Evolutionary conservation across 257 asterid species (phyloP).

Genomic region (Nicotiana obtusifolia): DNA sequence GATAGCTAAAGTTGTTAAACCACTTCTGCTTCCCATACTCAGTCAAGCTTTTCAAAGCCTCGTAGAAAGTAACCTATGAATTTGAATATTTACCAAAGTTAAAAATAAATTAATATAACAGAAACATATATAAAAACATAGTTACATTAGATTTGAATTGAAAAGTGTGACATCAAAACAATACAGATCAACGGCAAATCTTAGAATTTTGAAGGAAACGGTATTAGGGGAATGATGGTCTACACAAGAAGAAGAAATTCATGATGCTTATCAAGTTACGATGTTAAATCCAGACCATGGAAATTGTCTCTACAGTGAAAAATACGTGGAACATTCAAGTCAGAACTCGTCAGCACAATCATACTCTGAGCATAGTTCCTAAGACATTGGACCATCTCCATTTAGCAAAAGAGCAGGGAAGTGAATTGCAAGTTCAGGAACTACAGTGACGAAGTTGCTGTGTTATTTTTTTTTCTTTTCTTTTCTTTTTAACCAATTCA

Average conservation of each 20-base stretch:
- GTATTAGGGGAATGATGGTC: not conserved
- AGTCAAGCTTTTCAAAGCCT: conserved; percentile 57
- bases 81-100: conserved; percentile 1
- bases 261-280: not conserved
- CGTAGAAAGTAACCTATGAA: conserved; percentile 66
- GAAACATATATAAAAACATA: not conserved
- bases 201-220: not conserved
- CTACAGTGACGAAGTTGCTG: not conserved
- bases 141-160: not conserved
- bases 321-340: not conserved
- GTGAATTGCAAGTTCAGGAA: not conserved
- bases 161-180: not conserved
- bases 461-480: no score
- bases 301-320: not conserved
- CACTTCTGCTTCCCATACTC: conserved; percentile 47
- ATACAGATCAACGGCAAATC: not conserved
- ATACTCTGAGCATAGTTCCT: not conserved
- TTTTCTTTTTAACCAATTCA: not conserved
- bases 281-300: not conserved
- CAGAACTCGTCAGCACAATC: not conserved
- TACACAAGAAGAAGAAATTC: not conserved
- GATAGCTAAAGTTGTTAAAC: conserved; percentile 42
- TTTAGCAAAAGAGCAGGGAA: not conserved
- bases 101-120: not conserved
- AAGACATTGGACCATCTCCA: not conserved